A percentile compares a stretch with the other conserved stretches of the same genome.
Evolutionary conservation across 1,284 basidiomycete genomes (phyloP).

Genomic region (Acaromyces ingoldii): DNA sequence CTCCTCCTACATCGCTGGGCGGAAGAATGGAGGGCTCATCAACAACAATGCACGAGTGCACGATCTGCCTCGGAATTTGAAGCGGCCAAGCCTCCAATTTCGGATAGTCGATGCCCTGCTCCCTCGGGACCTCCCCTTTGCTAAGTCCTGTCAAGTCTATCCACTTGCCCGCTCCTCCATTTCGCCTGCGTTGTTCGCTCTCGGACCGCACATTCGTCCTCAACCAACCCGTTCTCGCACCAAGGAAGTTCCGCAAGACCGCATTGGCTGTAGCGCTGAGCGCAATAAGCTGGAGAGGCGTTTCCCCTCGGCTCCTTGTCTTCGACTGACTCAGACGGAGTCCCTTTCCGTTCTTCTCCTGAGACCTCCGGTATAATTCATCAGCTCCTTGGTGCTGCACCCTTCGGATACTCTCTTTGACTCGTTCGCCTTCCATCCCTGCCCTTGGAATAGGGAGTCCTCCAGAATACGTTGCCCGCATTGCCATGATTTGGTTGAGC

Average conservation of each 20-base stretch:
- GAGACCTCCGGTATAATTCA: neutral
- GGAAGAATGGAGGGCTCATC: constrained; percentile 19
- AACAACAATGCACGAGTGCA: constrained; percentile 43
- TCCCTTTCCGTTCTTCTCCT: constrained; percentile 2
- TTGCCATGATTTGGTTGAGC: constrained; percentile 37
- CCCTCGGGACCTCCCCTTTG: constrained; percentile 8
- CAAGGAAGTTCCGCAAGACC: constrained; percentile 48
- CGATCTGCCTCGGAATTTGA: constrained; percentile 30
- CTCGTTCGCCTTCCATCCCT: constrained; percentile 36
- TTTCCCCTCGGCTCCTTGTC: constrained; percentile 11
- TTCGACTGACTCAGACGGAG: constrained; percentile 1
- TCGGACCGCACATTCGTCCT: constrained; percentile 35
- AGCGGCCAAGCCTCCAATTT: neutral
- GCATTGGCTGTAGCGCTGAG: constrained; percentile 47
- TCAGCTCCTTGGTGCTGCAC: constrained; percentile 14
- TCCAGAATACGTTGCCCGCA: constrained; percentile 36
- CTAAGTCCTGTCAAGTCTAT: constrained; percentile 46
- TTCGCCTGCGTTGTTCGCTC: no score
- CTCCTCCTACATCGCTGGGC: no score
- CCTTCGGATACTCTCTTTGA: constrained; percentile 22
- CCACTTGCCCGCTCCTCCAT: constrained; percentile 45
- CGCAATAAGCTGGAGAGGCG: constrained; percentile 42
- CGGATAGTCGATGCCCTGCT: neutral
- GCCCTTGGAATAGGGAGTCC: constrained; percentile 31
- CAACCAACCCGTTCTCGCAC: constrained; percentile 47